Percentiles rank a stretch among this genome's conserved stretches.
Evolutionary conservation across 2,329 filamentous ascomycete genomes (phyloP).

Genomic region (Myriosclerotinia scirpicola): DNA sequence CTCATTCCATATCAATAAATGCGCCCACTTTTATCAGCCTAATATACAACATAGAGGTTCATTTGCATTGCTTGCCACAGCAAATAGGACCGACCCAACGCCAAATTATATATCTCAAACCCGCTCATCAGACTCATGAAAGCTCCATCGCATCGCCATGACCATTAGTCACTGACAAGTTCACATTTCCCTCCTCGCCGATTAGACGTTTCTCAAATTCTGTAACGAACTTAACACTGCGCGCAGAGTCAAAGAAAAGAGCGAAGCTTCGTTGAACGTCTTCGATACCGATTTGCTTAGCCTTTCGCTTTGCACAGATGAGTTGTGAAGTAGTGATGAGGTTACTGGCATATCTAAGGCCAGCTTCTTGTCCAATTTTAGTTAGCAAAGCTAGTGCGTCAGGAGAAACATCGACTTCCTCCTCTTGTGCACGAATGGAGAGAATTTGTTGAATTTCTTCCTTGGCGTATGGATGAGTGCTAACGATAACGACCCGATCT

Average conservation of each 20-base stretch:
- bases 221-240: slow-evolving; percentile 86
- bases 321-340: slow-evolving; percentile 94
- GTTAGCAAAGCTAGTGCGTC: slow-evolving; percentile 91
- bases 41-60: slow-evolving; percentile 24
- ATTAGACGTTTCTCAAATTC: slow-evolving; percentile 94
- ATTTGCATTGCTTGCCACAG: slow-evolving; percentile 12
- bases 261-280: slow-evolving; percentile 93
- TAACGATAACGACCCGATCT: slow-evolving; percentile 93
- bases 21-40: slow-evolving; percentile 21
- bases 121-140: slow-evolving; percentile 31
- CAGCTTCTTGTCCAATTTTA: slow-evolving; percentile 92
- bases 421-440: slow-evolving; percentile 88
- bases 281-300: slow-evolving; percentile 77
- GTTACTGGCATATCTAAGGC: slow-evolving; percentile 94
- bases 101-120: slow-evolving; percentile 2
- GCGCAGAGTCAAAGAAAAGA: slow-evolving; percentile 85
- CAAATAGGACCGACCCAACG: slow-evolving; percentile 21
- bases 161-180: slow-evolving; percentile 58
- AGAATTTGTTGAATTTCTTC: slow-evolving; percentile 94
- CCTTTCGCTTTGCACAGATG: slow-evolving; percentile 79
- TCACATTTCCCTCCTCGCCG: slow-evolving; percentile 78
- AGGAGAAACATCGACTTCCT: slow-evolving; percentile 87
- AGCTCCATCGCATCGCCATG: slow-evolving; percentile 69
- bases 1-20: slow-evolving; percentile 7
- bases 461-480: slow-evolving; percentile 77